Conservation (phyloP, 2,329 filamentous ascomycete species). For the Lecanicillium sp. region DNA sequence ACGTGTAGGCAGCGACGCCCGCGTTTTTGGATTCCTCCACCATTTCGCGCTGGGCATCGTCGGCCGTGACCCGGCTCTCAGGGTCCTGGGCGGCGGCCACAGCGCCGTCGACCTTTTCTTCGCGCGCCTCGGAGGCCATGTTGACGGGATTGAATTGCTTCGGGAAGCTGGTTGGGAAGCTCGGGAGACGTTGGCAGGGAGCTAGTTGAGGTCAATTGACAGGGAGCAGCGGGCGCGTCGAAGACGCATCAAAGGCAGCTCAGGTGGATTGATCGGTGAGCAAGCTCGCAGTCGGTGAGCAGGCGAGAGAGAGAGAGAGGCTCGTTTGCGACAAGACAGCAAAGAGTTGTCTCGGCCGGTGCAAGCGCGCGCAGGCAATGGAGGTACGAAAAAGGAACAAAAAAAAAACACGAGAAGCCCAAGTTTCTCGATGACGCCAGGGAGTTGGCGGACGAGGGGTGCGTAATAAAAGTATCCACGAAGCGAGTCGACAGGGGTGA, state of each 20-base stretch:
- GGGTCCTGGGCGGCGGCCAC: conserved; percentile 53
- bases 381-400: background rate
- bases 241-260: too few species aligned
- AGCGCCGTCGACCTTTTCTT: conserved; percentile 6
- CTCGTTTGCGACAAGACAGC: background rate
- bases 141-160: background rate
- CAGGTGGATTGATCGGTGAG: too few species aligned
- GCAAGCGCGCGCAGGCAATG: background rate
- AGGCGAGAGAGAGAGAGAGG: too few species aligned
- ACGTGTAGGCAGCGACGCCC: conserved; percentile 73
- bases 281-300: too few species aligned
- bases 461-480: too few species aligned
- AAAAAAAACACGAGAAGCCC: too few species aligned
- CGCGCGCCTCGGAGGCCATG: conserved; percentile 7
- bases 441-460: too few species aligned
- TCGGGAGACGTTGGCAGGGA: too few species aligned
- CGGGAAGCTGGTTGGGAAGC: background rate
- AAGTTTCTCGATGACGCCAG: too few species aligned
- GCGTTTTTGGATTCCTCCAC: conserved; percentile 71
- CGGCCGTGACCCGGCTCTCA: conserved; percentile 56
- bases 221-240: too few species aligned
- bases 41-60: conserved; percentile 65
- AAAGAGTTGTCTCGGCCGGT: background rate
- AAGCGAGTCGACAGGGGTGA: too few species aligned
- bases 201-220: too few species aligned